These are phyloP conservation scores for Colletotrichum magnum DNA, from an alignment of 2,329 filamentous ascomycete genomes.

Conservation along the genomic window DNA sequence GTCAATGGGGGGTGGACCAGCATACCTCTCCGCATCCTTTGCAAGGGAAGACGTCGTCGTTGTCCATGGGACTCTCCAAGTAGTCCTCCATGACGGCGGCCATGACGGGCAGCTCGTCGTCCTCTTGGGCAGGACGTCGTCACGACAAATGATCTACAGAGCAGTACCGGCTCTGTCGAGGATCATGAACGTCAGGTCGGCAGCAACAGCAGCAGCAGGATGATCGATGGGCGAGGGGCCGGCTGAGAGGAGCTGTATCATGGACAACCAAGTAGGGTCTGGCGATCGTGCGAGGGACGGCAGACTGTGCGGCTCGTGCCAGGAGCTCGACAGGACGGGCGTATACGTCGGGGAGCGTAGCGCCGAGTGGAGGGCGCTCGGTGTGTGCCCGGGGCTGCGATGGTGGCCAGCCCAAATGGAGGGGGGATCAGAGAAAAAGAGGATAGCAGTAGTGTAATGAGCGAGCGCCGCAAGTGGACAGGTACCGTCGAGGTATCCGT, in stretches of 20 bases:
- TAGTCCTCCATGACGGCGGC: slow-evolving; percentile 71
- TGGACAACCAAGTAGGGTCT: slow-evolving; percentile 25
- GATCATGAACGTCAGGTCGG: slow-evolving; percentile 34
- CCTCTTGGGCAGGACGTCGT: slow-evolving; percentile 33
- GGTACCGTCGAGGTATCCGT: slow-evolving; percentile 22
- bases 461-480: slow-evolving; percentile 9
- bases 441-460: slow-evolving; percentile 5
- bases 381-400: slow-evolving; percentile 34
- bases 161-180: slow-evolving; percentile 19
- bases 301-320: slow-evolving; percentile 38
- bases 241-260: slow-evolving; percentile 28
- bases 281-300: slow-evolving; percentile 11
- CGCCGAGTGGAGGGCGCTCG: slow-evolving; percentile 35
- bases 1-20: slow-evolving; percentile 32
- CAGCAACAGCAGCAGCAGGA: neutral
- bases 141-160: slow-evolving; percentile 33
- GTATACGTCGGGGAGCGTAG: slow-evolving; percentile 29
- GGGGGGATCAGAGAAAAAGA: slow-evolving; percentile 1
- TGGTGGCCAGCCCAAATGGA: slow-evolving; percentile 24
- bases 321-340: slow-evolving; percentile 32
- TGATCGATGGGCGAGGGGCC: slow-evolving; percentile 25
- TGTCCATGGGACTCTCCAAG: slow-evolving; percentile 77
- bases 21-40: slow-evolving; percentile 93
- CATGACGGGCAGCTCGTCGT: slow-evolving; percentile 52
- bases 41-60: slow-evolving; percentile 88